Conservation (phyloP, 129 eudicot species). For the Artemisia tridentata region DNA sequence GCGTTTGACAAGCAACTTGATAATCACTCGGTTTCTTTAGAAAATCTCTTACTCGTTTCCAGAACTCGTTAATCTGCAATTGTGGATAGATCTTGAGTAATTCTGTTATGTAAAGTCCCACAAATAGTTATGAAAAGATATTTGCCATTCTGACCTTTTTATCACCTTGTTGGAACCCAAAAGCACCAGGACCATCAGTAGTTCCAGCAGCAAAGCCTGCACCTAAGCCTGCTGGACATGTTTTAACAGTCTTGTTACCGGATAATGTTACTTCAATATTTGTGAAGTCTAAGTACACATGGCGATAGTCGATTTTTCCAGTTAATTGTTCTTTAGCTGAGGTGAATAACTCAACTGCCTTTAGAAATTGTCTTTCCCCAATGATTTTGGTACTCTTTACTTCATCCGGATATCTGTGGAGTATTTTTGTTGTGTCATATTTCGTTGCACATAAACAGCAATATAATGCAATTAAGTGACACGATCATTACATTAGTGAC, state of each 20-base stretch:
- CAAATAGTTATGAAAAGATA: background rate
- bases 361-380: constrained; percentile 61
- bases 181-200: constrained; percentile 80
- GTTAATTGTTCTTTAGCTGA: constrained; percentile 48
- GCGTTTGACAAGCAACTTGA: constrained; percentile 61
- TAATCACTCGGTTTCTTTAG: constrained; percentile 54
- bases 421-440: background rate
- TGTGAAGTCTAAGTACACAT: constrained; percentile 47
- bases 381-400: constrained; percentile 60
- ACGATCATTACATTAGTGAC: background rate
- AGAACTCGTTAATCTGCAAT: constrained; percentile 53
- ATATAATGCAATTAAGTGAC: background rate
- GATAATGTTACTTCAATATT: constrained; percentile 43
- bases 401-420: constrained; percentile 58
- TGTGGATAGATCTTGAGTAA: background rate
- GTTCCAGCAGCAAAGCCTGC: constrained; percentile 80
- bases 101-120: background rate
- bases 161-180: constrained; percentile 82
- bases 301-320: constrained; percentile 60
- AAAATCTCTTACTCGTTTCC: constrained; percentile 52
- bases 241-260: constrained; percentile 39
- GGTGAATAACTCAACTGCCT: constrained; percentile 53
- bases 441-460: background rate
- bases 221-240: constrained; percentile 75
- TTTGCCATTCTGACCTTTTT: constrained; percentile 35